Conservation (phyloP, 2,329 filamentous ascomycete genomes). For the Tolypocladium ovalisporum region DNA sequence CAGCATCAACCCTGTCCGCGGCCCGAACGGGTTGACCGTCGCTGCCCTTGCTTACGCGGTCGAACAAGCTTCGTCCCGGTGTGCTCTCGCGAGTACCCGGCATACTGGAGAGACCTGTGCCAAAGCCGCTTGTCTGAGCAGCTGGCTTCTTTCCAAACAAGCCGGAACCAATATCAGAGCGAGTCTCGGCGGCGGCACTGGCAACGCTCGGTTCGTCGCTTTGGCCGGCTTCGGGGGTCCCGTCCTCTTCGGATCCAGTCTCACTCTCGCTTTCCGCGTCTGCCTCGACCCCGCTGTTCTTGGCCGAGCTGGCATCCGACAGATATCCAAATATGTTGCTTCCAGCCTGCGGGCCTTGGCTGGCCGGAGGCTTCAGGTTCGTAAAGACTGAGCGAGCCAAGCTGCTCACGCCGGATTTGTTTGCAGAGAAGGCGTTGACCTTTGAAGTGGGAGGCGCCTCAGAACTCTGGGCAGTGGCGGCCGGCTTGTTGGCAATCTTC, state of each 20-base stretch:
- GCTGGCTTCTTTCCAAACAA: constrained; percentile 21
- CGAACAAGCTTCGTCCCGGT: constrained; percentile 41
- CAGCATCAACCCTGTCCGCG: constrained; percentile 13
- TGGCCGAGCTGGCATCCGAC: constrained; percentile 43
- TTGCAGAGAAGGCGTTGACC: constrained; percentile 19
- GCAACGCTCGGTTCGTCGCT: constrained; percentile 32
- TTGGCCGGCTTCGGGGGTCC: constrained; percentile 29
- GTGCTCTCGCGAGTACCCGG: constrained; percentile 33
- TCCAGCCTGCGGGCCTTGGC: constrained; percentile 12
- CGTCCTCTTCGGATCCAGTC: constrained; percentile 30
- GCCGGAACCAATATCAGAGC: constrained; percentile 17
- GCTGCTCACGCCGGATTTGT: constrained; percentile 24
- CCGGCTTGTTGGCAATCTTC: constrained; percentile 42
- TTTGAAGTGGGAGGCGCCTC: constrained; percentile 17
- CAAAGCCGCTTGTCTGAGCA: constrained; percentile 10
- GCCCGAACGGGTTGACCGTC: constrained; percentile 39
- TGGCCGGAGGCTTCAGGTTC: constrained; percentile 22
- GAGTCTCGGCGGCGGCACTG: constrained; percentile 29
- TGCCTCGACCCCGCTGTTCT: constrained; percentile 40
- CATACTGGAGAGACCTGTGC: constrained; percentile 19
- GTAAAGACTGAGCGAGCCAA: constrained; percentile 33
- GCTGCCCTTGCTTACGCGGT: constrained; percentile 38
- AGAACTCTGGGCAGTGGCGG: constrained; percentile 14
- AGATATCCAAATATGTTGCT: constrained; percentile 50
- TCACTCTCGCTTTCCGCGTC: constrained; percentile 37